Evolutionary conservation across 23 red algal species (phyloP).

Genomic region (Gracilaria caudata): DNA sequence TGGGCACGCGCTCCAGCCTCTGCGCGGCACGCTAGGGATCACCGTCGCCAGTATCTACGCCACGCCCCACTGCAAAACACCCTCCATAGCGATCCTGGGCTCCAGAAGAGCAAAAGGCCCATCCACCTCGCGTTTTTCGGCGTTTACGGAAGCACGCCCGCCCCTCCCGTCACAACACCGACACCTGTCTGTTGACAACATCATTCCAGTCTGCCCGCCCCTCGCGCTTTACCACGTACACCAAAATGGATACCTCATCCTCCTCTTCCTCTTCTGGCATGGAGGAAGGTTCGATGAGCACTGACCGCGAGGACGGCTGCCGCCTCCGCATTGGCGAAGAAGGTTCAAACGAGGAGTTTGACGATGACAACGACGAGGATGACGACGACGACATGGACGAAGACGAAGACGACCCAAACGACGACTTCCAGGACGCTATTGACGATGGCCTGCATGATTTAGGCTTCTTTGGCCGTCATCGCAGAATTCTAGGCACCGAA

Average conservation of each 20-base stretch:
- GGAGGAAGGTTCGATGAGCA: constrained; percentile 37
- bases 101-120: background rate
- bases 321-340: constrained; percentile 38
- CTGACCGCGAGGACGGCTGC: constrained; percentile 33
- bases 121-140: background rate
- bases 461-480: constrained; percentile 8
- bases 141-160: background rate
- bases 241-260: constrained; percentile 42
- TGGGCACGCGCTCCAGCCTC: background rate
- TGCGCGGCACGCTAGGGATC: background rate
- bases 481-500: background rate
- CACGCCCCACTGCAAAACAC: background rate
- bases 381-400: constrained; percentile 66
- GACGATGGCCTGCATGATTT: constrained; percentile 32
- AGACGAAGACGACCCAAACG: constrained; percentile 48
- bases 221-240: constrained; percentile 1
- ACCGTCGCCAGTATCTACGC: background rate
- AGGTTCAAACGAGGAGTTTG: constrained; percentile 50
- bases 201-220: background rate
- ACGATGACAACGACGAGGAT: constrained; percentile 58
- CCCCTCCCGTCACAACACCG: background rate
- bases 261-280: constrained; percentile 38
- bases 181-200: background rate
- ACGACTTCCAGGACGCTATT: constrained; percentile 10
- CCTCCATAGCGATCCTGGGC: background rate